These are phyloP conservation scores for Borovskyia barvae DNA, from an alignment of 208 protist genomes.

Conservation along the genomic window DNA sequence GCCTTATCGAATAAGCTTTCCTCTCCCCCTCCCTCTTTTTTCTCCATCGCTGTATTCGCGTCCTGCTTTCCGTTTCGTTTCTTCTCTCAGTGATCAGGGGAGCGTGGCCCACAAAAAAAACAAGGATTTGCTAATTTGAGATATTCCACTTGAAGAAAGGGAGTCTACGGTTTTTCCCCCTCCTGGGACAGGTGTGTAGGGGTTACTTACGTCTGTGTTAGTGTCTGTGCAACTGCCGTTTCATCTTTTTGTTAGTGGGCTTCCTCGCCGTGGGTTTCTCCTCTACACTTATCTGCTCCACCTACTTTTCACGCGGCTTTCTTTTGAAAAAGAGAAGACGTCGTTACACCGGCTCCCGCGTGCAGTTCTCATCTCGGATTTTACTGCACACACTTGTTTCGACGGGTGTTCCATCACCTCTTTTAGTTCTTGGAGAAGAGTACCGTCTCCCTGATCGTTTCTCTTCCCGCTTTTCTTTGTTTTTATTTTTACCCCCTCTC, in stretches of 20 bases:
- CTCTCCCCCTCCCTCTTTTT: neutral
- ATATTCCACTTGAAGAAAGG: too few species aligned
- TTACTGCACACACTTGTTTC: neutral
- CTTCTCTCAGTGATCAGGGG: too few species aligned
- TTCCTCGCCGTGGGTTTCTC: neutral
- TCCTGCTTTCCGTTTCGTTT: neutral
- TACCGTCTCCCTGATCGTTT: neutral
- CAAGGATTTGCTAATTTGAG: neutral
- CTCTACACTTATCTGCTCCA: constrained; percentile 6
- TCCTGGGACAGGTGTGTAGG: too few species aligned
- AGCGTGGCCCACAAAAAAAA: neutral
- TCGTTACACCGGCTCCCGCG: neutral
- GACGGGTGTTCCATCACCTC: neutral
- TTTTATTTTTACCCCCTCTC: neutral
- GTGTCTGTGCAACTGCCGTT: too few species aligned
- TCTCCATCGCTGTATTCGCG: neutral
- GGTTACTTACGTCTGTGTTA: too few species aligned
- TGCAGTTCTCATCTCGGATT: neutral
- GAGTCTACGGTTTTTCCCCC: too few species aligned
- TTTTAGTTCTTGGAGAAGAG: neutral
- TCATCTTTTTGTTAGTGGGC: too few species aligned
- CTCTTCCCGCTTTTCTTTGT: neutral
- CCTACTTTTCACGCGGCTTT: too few species aligned
- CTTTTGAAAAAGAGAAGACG: neutral
- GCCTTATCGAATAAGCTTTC: neutral